A percentile compares a stretch with the other conserved stretches of the same genome.
Conservation (phyloP, 2,329 filamentous ascomycete genomes). For the Eutypa lata region DNA sequence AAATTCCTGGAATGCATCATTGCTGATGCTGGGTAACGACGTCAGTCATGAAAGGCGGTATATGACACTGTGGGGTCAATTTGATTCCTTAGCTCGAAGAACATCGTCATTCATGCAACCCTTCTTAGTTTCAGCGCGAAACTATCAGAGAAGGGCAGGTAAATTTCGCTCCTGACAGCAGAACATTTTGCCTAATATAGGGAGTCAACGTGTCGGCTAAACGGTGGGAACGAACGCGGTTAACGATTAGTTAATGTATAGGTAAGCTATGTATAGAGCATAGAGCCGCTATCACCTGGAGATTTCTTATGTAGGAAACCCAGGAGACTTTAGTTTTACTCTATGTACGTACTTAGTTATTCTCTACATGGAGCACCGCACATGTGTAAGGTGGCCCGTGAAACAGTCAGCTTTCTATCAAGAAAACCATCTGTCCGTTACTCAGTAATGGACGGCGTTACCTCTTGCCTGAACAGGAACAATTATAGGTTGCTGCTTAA, state of each 20-base stretch:
- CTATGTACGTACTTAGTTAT: too few relatives aligned
- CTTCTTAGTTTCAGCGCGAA: not conserved
- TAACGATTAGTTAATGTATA: not conserved
- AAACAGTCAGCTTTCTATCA: not conserved
- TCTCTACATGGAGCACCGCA: too few relatives aligned
- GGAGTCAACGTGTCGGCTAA: not conserved
- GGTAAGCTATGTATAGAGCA: not conserved
- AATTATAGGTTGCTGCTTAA: too few relatives aligned
- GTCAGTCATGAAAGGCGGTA: not conserved
- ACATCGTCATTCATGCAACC: constrained; percentile 1
- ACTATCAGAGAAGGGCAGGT: not conserved
- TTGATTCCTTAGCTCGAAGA: not conserved
- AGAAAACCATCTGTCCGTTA: too few relatives aligned
- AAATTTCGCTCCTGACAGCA: not conserved
- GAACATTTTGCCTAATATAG: not conserved
- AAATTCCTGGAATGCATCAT: not conserved
- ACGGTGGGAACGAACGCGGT: not conserved
- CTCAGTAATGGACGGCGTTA: too few relatives aligned
- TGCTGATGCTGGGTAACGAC: not conserved
- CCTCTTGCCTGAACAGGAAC: too few relatives aligned
- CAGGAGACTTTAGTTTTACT: too few relatives aligned
- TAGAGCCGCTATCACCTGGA: too few relatives aligned
- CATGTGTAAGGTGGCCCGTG: too few relatives aligned
- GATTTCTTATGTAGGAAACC: not conserved
- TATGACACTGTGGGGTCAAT: not conserved